Evolutionary conservation across 345 rosid genomes (phyloP).

Genomic region (Isatis tinctoria): DNA sequence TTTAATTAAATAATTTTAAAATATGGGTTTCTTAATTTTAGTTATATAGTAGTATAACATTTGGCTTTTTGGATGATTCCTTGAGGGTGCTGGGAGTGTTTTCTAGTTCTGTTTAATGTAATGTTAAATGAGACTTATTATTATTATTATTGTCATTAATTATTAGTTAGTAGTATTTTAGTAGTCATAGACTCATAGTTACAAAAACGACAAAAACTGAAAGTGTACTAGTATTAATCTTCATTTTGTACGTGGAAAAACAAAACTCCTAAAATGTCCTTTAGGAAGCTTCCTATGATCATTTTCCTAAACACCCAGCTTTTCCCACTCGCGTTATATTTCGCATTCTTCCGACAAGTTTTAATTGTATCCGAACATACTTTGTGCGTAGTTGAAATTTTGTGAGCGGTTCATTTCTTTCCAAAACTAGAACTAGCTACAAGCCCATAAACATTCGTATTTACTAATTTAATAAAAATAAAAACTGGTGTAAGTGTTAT

Average conservation of each 20-base stretch:
- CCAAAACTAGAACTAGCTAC: conserved; percentile 13
- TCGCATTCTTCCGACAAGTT: background rate
- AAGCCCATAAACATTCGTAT: too few relatives aligned
- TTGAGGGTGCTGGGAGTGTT: background rate
- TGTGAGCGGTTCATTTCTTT: conserved; percentile 23
- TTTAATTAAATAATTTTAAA: background rate
- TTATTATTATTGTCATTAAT: background rate
- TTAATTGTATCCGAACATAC: background rate
- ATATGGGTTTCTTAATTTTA: background rate
- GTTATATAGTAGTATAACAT: background rate
- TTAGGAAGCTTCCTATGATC: conserved; percentile 20
- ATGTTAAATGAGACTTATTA: background rate
- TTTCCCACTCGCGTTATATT: conserved; percentile 1
- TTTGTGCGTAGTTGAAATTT: background rate
- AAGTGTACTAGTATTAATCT: background rate
- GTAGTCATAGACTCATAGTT: background rate
- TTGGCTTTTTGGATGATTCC: conserved; percentile 2
- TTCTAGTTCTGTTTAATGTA: background rate
- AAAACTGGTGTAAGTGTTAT: too few relatives aligned
- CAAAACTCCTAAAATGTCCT: background rate
- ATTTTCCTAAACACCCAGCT: background rate
- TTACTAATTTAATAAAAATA: too few relatives aligned
- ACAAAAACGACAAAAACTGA: background rate
- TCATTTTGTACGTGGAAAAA: background rate
- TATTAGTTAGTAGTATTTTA: background rate